Evolutionary conservation across 306 rosid genomes (phyloP), one percentile per base, ranked within the genome.

Genomic region (peach (Prunus persica)): DNA sequence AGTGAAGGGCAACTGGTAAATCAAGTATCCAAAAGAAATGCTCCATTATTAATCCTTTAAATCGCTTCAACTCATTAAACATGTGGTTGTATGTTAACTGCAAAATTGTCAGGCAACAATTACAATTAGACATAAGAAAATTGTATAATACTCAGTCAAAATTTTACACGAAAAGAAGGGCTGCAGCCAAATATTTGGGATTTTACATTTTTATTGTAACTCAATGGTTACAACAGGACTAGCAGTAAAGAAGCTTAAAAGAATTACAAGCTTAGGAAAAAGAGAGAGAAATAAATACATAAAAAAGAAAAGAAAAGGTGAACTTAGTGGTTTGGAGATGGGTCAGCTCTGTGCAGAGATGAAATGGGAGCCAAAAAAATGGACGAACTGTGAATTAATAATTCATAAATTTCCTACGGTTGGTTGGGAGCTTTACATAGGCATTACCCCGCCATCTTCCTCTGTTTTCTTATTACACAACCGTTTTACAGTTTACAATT

Each of bases 351-450:
- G 62, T n/a, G 57, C 3, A 38, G 61, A 20, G 50, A 65, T 28
- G 47, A 67, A 65, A 32, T 52, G 56, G 49, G 60, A 43, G 54
- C 11, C 16, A 24, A 78, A 84, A 70, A 15, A 83, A 69, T 67
- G 84, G 54, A 32, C 4, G 9, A 51, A 18, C 47, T 27, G 63
- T 55, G 78, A 49, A 76, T 89, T 85, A 95, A 38, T 38, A 38
- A 79, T 93, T 92, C 97, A 92, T 89, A 83, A 86, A 91, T 85
- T 86, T 87, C 82, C 92, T 83, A 82, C 99, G 92, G 66, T 82
- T 82, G 92, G 64, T 82, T 82, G 38, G 90, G 82, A 61, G 62
- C 28, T 3, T 20, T 56, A 20, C 62, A 38, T 38, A 7, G 9
- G 43, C 62, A 52, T 7, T 52, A 15, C 18, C 10, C 19, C 9